These are phyloP conservation scores for rapeseed (Brassica napus) DNA, from an alignment of 345 rosid genomes.

Conservation along the genomic window Da-Ae NC_063442.1:35888501-35889000, in stretches of 20 bases:
- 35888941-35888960: constrained; percentile 86
- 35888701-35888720: not conserved
- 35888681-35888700: not conserved
- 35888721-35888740: constrained; percentile 21
- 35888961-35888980: constrained; percentile 93
- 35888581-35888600: constrained; percentile 69
- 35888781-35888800: constrained; percentile 95
- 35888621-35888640: constrained; percentile 67
- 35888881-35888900: constrained; percentile 92
- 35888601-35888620: constrained; percentile 69
- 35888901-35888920: constrained; percentile 88
- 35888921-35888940: constrained; percentile 84
- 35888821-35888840: not conserved
- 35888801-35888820: not conserved
- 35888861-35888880: constrained; percentile 53
- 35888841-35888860: not conserved
- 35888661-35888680: constrained; percentile 51
- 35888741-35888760: constrained; percentile 71
- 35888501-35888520: not conserved
- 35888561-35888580: constrained; percentile 85
- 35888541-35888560: constrained; percentile 96
- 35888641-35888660: constrained; percentile 86
- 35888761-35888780: constrained; percentile 83
- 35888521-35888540: constrained; percentile 92
- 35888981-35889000: constrained; percentile 97